Evolutionary conservation across 805 yeast species (phyloP), one percentile per base, ranked within the genome.

Genomic region (Nakazawaea wickerhamii): DNA sequence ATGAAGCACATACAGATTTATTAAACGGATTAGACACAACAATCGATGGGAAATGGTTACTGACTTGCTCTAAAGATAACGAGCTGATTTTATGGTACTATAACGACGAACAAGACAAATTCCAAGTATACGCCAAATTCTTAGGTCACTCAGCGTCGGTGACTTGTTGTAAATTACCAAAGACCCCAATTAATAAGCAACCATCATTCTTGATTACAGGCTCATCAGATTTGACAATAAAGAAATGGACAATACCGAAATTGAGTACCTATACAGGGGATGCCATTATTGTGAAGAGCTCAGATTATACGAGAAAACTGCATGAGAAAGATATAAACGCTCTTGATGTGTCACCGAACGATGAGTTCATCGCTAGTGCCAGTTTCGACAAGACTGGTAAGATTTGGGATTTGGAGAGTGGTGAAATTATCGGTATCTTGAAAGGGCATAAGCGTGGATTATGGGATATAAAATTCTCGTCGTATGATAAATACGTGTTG

Each of bases 271-370:
- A 40, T 11, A 28, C 37, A 3, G 50, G 54, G 15, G 51, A 52
- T 4, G 53, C 64, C 4, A 51, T 57, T 13, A 43, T 55, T 3
- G 70, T 85, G 5, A 78, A 72, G 52, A 66, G 71, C 2, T 84
- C 96, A 2, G 88, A 81, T 42, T 93, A 83, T 61, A 93, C 99
- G 0, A 79, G 96, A 68, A 79, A 90, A 55, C 98, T 97, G 1
- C 99, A 93, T 60, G 98, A 93, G 43, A 93, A 91, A 60, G 96
- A 93, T 61, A 93, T 93, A 47, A 95, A 93, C 55, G 75, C 91
- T 2, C 65, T 93, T 41, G 96, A 89, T 50, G 70, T 93, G 4
- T 74, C 97, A n/a, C 95, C 96, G 14, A 87, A 89, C 55, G 95
- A 91, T 61, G 83, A 81, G 49, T 69, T 73, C 39, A 81, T 93